These are phyloP conservation scores for Claviceps capensis DNA, from an alignment of 2,329 filamentous ascomycete species.

Conservation along the genomic window DNA sequence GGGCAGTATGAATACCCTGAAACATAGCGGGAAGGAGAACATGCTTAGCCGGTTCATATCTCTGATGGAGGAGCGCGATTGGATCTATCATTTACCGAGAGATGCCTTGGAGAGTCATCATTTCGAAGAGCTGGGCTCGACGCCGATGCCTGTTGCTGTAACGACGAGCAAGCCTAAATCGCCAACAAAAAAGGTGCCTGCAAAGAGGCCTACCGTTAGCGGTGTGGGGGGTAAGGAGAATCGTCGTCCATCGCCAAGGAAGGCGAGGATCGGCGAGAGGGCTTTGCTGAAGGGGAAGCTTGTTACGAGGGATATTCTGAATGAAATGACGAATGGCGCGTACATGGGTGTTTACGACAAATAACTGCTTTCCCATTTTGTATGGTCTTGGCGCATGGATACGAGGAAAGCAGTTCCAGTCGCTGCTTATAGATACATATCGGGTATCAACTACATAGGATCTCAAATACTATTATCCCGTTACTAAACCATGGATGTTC, in stretches of 20 bases:
- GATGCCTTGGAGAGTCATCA: constrained; percentile 53
- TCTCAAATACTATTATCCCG: not conserved
- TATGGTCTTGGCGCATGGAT: not conserved
- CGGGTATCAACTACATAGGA: constrained; percentile 6
- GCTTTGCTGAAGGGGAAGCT: constrained; percentile 51
- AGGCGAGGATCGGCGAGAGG: constrained; percentile 43
- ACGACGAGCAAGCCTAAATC: constrained; percentile 5
- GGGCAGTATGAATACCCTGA: constrained; percentile 69
- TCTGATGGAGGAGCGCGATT: constrained; percentile 64
- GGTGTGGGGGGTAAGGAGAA: constrained; percentile 29
- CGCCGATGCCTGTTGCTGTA: constrained; percentile 24
- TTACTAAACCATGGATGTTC: not conserved
- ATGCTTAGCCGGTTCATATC: constrained; percentile 64
- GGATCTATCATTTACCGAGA: constrained; percentile 60
- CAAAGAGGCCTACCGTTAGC: constrained; percentile 13
- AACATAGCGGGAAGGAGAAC: constrained; percentile 55
- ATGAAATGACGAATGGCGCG: constrained; percentile 46
- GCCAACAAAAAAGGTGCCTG: constrained; percentile 13
- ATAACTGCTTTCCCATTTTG: not conserved
- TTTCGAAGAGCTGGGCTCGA: constrained; percentile 43
- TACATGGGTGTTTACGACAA: constrained; percentile 11
- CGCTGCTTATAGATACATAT: constrained; percentile 1
- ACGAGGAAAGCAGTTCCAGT: not conserved
- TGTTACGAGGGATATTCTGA: constrained; percentile 63
- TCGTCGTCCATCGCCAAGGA: constrained; percentile 35